phyloP scores from a whole-genome alignment of 2,329 filamentous ascomycete species.

The Fusarium virguliforme region DNA sequence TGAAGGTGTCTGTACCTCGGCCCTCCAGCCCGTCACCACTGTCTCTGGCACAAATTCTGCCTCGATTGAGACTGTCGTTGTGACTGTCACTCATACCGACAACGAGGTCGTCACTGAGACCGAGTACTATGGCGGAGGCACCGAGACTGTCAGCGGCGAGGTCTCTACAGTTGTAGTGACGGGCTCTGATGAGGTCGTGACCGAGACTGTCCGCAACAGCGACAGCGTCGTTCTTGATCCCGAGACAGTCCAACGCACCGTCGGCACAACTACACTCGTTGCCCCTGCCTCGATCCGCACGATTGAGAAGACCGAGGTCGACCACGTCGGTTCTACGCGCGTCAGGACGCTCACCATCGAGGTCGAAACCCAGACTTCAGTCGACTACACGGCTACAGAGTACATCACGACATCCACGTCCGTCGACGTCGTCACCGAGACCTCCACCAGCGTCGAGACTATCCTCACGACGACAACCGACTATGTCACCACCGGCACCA shows the following conservation, averaged over 20 bases:
- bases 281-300: conserved; percentile 22
- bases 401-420: conserved; percentile 25
- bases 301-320: conserved; percentile 14
- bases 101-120: not conserved
- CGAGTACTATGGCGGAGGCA: conserved; percentile 2
- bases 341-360: conserved; percentile 21
- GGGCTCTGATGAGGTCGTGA: conserved; percentile 19
- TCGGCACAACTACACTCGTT: conserved; percentile 8
- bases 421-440: conserved; percentile 14
- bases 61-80: conserved; percentile 5
- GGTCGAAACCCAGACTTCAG: conserved; percentile 5
- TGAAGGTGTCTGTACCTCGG: conserved; percentile 18
- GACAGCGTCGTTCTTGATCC: conserved; percentile 12
- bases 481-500: conserved; percentile 18
- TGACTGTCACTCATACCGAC: not conserved
- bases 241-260: conserved; percentile 18
- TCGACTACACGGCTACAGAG: conserved; percentile 13
- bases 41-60: conserved; percentile 9
- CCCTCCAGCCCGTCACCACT: conserved; percentile 30
- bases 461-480: conserved; percentile 22
- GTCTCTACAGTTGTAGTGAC: conserved; percentile 19
- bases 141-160: conserved; percentile 9
- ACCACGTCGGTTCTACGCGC: conserved; percentile 20
- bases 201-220: conserved; percentile 13
- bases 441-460: conserved; percentile 17